A percentile compares a stretch with the other conserved stretches of the same genome.
phyloP scores from a whole-genome alignment of 495 filamentous ascomycete species.

The Pyronema omphalodes region DNA sequence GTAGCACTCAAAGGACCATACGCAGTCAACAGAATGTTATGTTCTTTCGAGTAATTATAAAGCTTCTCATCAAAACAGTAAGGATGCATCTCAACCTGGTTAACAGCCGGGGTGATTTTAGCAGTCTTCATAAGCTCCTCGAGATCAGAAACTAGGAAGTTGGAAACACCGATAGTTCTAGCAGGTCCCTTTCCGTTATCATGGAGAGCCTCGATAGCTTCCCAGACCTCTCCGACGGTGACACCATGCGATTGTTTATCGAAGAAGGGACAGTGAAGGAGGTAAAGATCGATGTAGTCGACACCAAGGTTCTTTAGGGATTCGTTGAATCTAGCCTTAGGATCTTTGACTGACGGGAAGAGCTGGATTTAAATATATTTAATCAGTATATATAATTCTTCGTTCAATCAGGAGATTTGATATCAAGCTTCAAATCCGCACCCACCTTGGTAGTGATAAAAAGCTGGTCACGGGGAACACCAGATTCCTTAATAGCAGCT shows the following conservation, averaged over 20 bases:
- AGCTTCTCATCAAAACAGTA: conserved; percentile 33
- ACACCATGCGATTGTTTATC: conserved; percentile 12
- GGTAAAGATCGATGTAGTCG: conserved; percentile 50
- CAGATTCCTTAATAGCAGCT: conserved; percentile 26
- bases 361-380: conserved; percentile 20
- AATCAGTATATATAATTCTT: neutral
- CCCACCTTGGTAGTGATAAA: conserved; percentile 27
- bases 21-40: conserved; percentile 27
- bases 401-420: conserved; percentile 7
- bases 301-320: conserved; percentile 42
- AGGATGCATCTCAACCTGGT: conserved; percentile 36
- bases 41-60: conserved; percentile 26
- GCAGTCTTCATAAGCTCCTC: conserved; percentile 27
- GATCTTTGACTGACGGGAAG: conserved; percentile 20
- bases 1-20: conserved; percentile 39
- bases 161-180: conserved; percentile 33
- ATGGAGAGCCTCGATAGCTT: conserved; percentile 31
- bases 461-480: conserved; percentile 24
- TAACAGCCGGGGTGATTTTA: conserved; percentile 30
- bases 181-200: conserved; percentile 23
- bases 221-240: conserved; percentile 27
- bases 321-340: conserved; percentile 36
- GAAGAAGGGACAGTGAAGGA: conserved; percentile 8
- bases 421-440: conserved; percentile 27
- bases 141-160: conserved; percentile 31